Evolutionary conservation across 352 stramenopile genomes (phyloP), one percentile per base, ranked within the genome.

Genomic region (Albugo candida): DNA sequence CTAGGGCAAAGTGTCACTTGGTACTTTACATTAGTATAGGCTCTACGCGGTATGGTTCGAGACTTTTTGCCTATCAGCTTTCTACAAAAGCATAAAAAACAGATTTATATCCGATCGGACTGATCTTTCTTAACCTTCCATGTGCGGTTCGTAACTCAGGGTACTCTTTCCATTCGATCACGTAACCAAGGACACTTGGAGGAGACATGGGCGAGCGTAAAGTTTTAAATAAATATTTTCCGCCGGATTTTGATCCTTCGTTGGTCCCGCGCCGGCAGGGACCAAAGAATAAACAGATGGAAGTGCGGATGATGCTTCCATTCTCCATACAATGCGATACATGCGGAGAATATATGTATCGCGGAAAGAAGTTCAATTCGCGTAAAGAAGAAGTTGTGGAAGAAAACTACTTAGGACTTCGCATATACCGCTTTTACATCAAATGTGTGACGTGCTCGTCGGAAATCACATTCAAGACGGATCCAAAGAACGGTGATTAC

Each of bases 171-270:
- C 24, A 8, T 31, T 10, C 38, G 3, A 43, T 43, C 38, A 19
- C 38, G 17, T 8, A 24, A 10, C 17, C 3, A 43, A 24, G 17
- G 3, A 8, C 3, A 43, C 38, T 19, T 43, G 3, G n/a, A n/a
- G 45, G 44, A 18, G 70, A 14, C 49, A 99, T 99, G 95, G 95
- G 94, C 58, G 95, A 99, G 72, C 87, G 95, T 52, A 99, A 99
- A 72, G 94, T 99, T 45, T 68, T 99, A 20, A 98, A 98, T 78
- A 98, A 98, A 67, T 99, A 99, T 71, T 97, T 98, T 71, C 94
- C 93, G 11, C 79, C 94, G 56, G 93, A 99, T 69, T 99, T 99
- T 61, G 95, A 99, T 76, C 93, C 94, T 47, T 83, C 79, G 52
- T 74, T 98, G 43, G 77, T 99, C 45, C 93, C 92, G 8, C 70